Evolutionary conservation across 1,284 basidiomycete species (phyloP), one percentile per base, ranked within the genome.

Genomic region (Ceratobasidium sp.): DNA sequence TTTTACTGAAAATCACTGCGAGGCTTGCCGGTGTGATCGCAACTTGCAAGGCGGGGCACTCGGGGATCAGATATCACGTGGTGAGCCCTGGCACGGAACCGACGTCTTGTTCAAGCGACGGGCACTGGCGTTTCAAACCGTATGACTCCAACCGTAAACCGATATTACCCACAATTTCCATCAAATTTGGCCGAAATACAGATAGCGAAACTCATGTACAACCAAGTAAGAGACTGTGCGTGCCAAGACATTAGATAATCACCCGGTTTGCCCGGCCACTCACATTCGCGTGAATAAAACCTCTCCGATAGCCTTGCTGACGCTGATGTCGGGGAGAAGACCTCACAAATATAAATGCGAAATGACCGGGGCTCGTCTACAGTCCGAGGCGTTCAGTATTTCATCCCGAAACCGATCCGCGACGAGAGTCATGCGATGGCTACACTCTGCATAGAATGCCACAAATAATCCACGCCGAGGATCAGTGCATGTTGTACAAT

Each of bases 31-130:
- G 41, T 65, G 64, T 65, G 44, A 65, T n/a, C n/a, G n/a, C n/a
- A n/a, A n/a, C n/a, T 65, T 46, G 44, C n/a, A 41, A 27, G 27
- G 18, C n/a, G 4, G 30, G 16, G 27, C 18, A 6, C 41, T 48
- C 62, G 62, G 62, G 30, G 35, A 65, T 14, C 62, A 41, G 62
- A 1, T 59, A 10, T 59, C 55, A 59, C 55, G 55, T 59, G 55
- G 33, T 44, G 8, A n/a, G n/a, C n/a, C n/a, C n/a, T n/a, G n/a
- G n/a, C n/a, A n/a, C n/a, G n/a, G n/a, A n/a, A n/a, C n/a, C n/a
- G n/a, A n/a, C n/a, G n/a, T n/a, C n/a, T n/a, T n/a, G n/a, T n/a
- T 44, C 41, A 44, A 44, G 1, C 12, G 41, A 44, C 41, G 41
- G 12, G 41, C 41, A 44, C 1, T 12, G n/a, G n/a, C n/a, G 38